Base-by-base conservation (phyloP, 345 rosid genomes). In the Euphorbia lathyris region DNA sequence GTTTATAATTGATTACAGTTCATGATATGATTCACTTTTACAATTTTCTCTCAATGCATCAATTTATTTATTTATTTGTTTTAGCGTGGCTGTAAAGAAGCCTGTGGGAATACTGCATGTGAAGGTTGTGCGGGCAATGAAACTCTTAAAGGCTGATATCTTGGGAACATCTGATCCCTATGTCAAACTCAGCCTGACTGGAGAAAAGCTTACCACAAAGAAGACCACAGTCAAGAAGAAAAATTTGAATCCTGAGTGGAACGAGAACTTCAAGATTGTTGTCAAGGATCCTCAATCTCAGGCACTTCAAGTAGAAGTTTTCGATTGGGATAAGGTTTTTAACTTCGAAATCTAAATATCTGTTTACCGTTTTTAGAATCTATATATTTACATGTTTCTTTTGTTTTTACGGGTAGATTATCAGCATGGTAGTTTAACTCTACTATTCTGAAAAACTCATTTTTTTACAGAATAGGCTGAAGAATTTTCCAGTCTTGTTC, bases 261-360 rank as follows among this genome's bases (percentile, higher is more conserved):
- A 88, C 11, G 96, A 90, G 83, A 71, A 75, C 77, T 90, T 90
- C 84, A 83, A 87, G 81, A 86, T 90, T 55, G 27, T 83, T 7
- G 90, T 90, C 23, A 87, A 83, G 78, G 92, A 90, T 22, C 90
- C 89, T 27, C 42, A 43, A 14, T 63, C 87, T 70, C 96, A 90
- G 85, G 85, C 74, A 61, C 92, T 90, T 65, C 84, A 86, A 42
- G 43, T 90, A 27, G 82, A 86, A 82, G 93, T 90, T 74, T 86
- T 78, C 45, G 96, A 90, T 67, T 90, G 96, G 96, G 93, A 90
- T 83, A 87, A 90, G 93, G 96, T 90, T 68, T 65, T 19, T 20
- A 40, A 5, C 52, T 30, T 66, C 42, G 19, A 61, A 40, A 61
- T 43, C 63, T 52, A 12, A 13, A 47, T n/a, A n/a, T n/a, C n/a